phyloP scores from a whole-genome alignment of 1,284 basidiomycete species.

The Mycena citricolor region DNA sequence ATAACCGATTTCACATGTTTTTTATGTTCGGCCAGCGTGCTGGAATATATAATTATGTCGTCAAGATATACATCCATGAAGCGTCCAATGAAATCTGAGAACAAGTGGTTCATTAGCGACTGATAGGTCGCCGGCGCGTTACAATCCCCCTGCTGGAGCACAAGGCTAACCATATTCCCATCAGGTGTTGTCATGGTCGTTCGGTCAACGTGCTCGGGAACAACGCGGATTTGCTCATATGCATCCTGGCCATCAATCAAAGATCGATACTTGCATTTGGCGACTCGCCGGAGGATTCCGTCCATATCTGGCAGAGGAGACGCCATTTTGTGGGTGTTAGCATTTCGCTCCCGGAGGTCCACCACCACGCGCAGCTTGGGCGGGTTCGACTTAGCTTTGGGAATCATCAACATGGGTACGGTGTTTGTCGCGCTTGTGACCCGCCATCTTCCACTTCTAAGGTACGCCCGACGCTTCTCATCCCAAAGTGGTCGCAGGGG shows the following conservation, averaged over 20 bases:
- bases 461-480: conserved; percentile 13
- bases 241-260: conserved; percentile 16
- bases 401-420: conserved; percentile 14
- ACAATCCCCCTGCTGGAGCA: conserved; percentile 23
- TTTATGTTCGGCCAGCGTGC: conserved; percentile 23
- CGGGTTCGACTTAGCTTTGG: conserved; percentile 6
- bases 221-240: conserved; percentile 18
- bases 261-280: conserved; percentile 2
- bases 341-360: conserved; percentile 16
- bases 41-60: conserved; percentile 16
- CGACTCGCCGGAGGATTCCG: conserved; percentile 12
- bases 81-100: conserved; percentile 7
- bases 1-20: conserved; percentile 28
- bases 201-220: conserved; percentile 17
- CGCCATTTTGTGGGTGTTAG: conserved; percentile 31
- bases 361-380: conserved; percentile 4
- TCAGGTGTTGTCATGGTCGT: conserved; percentile 21
- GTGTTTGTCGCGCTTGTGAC: conserved; percentile 10
- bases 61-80: conserved; percentile 17
- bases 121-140: conserved; percentile 20
- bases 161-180: conserved; percentile 26
- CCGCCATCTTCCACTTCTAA: conserved; percentile 14
- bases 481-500: conserved; percentile 7
- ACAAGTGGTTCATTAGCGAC: conserved; percentile 18
- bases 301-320: conserved; percentile 27